Base-by-base conservation (phyloP, 176 grass and related monocot genomes). In the Carex kokanica region DNA sequence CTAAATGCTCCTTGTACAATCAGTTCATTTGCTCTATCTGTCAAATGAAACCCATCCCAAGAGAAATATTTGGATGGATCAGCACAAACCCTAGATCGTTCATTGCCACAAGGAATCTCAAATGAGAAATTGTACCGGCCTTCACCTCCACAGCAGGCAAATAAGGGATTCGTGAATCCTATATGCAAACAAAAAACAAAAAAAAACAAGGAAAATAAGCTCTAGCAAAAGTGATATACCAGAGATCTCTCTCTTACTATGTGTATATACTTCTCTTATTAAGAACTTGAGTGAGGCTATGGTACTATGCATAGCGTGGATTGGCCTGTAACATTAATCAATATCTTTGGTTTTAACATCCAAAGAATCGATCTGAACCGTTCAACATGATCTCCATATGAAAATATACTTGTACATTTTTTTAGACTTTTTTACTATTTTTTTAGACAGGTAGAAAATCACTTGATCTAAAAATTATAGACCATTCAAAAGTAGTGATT, bases 31-130 rank as follows among this genome's bases (percentile, higher is more conserved):
- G 57, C 79, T 25, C 34, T 43, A 6, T 81, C 79, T 23, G 79
- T 81, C 25, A 81, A 24, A 34, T 81, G 79, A 6, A 81, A 45
- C 5, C 79, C 79, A 51, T 81, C 79, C 79, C 79, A 81, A 21
- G 79, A 81, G 3, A 59, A 7, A 45, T 81, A 64, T 81, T 21
- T 81, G 0, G 36, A 47, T 23, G 79, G 79, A 81, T 81, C 79
- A 41, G 34, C 57, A 51, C 79, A 81, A 81, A 81, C 58, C 5
- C n/a, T 81, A 20, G 59, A 81, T 41, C 20, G 11, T 14, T 81
- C 5, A 8, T 64, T 3, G 2, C 79, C 36, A 60, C 79, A 81
- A 23, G 14, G 8, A 13, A 64, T 34, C 12, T 23, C 34, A 0
- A 34, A 15, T 20, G 57, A 47, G 79, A 62, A 81, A 62, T 81